Conservation (phyloP, 352 stramenopile genomes). For the Saprolegnia diclina region DNA sequence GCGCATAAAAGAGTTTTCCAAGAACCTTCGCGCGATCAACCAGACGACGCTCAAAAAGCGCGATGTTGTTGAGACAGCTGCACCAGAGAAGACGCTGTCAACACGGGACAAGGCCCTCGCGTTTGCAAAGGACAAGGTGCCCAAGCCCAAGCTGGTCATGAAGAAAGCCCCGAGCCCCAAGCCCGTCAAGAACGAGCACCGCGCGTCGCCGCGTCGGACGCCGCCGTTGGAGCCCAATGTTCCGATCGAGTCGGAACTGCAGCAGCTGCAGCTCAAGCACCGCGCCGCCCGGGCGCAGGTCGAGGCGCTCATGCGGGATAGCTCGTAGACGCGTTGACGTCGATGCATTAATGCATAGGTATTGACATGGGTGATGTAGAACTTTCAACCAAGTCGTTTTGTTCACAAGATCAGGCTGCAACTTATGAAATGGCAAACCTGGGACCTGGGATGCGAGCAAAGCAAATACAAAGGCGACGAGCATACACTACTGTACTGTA, state of each 20-base stretch:
- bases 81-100: slow-evolving; percentile 45
- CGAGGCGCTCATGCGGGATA: slow-evolving; percentile 51
- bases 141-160: slow-evolving; percentile 45
- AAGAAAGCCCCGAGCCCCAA: slow-evolving; percentile 19
- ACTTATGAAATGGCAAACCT: no score
- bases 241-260: slow-evolving; percentile 53
- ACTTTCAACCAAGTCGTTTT: not conserved
- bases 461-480: no score
- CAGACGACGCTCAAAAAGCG: slow-evolving; percentile 46
- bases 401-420: slow-evolving; percentile 17
- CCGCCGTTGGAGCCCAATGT: slow-evolving; percentile 45
- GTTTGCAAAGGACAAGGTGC: slow-evolving; percentile 70
- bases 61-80: slow-evolving; percentile 12
- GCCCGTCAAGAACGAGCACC: slow-evolving; percentile 26
- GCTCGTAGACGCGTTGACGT: slow-evolving; percentile 23
- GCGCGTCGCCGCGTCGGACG: slow-evolving; percentile 38
- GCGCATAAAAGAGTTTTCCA: slow-evolving; percentile 78
- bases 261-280: slow-evolving; percentile 62
- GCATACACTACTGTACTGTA: no score
- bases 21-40: slow-evolving; percentile 73
- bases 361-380: not conserved
- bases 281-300: slow-evolving; percentile 67
- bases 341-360: no score
- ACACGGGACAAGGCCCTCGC: slow-evolving; percentile 62
- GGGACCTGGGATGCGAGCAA: no score